phyloP scores from a whole-genome alignment of 129 eudicot genomes.

The Pittosporum tobira region DNA sequence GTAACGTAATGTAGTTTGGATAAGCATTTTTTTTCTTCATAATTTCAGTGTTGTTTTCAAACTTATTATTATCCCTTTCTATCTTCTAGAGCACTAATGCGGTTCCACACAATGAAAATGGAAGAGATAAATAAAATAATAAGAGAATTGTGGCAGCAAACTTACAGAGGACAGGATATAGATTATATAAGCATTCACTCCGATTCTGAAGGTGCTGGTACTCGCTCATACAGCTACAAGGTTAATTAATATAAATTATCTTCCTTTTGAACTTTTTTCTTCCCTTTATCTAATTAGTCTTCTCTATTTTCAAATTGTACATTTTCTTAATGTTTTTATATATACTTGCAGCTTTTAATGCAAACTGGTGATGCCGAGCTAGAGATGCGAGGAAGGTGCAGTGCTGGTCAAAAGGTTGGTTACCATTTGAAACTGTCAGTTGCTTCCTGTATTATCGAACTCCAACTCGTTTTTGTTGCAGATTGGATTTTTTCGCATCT shows the following conservation, averaged over 20 bases:
- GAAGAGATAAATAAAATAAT: conserved; percentile 94
- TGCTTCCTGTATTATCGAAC: not conserved
- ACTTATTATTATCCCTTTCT: not conserved
- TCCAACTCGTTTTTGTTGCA: too few relatives aligned
- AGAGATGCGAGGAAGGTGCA: conserved; percentile 99
- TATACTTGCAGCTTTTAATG: conserved; percentile 63
- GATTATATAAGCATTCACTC: conserved; percentile 92
- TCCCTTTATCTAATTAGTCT: too few relatives aligned
- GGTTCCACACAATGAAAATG: conserved; percentile 95
- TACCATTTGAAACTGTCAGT: not conserved
- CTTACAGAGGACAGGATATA: conserved; percentile 96
- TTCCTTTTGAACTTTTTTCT: not conserved
- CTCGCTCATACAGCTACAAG: conserved; percentile 97
- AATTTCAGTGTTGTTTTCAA: not conserved
- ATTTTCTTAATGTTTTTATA: too few relatives aligned
- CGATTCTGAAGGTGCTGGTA: conserved; percentile 86
- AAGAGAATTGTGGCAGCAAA: conserved; percentile 97
- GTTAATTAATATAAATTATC: conserved; percentile 26
- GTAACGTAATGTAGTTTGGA: not conserved
- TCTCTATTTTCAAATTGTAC: too few relatives aligned
- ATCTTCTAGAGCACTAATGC: conserved; percentile 72
- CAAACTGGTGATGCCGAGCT: conserved; percentile 93
- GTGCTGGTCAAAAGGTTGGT: conserved; percentile 94
- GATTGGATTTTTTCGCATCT: too few relatives aligned
- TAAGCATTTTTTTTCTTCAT: not conserved